Evolutionary conservation across 345 rosid genomes (phyloP), one percentile per base, ranked within the genome.

Genomic region (Hirschfeldia incana): DNA sequence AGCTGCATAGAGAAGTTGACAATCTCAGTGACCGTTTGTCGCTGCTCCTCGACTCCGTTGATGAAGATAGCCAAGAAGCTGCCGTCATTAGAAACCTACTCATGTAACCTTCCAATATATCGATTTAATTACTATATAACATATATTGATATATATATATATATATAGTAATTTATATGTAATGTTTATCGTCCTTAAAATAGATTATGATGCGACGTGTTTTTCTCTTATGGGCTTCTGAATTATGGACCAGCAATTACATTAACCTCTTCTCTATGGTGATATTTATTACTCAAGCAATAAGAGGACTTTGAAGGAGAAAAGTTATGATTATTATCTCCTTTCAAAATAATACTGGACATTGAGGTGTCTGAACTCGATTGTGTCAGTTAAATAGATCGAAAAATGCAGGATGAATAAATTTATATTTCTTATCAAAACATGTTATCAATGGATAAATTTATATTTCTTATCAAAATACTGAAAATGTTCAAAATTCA

Each of bases 71-170:
- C 69, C 89, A 85, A 37, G 92, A 93, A 71, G 95, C 97, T 10
- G 88, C 88, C 68, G 87, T 93, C n/a, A 87, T 93, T 80, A 88
- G 98, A 85, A 90, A 90, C 78, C 85, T 91, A 80, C 85, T 91
- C 57, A 87, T 85, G 90, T 83, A 84, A 85, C 80, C 57, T 67
- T 59, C 73, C 29, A 29, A 32, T 58, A 42, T 73, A 71, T 39
- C 36, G 49, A 57, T 72, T 66, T 17, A 21, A 21, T 21, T 21
- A 70, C 37, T 64, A 37, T 64, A 57, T 26, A 15, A 67, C 55
- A 28, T 58, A 2, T 33, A 39, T n/a, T n/a, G n/a, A n/a, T n/a
- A n/a, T n/a, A n/a, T n/a, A 30, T 55, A 29, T 72, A 29, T 78
- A 64, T 39, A 71, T 51, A 16, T 51, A 63, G 21, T 21, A 21